A percentile compares a stretch with the other conserved stretches of the same genome.
These are phyloP conservation scores for Excoecaria agallocha DNA, from an alignment of 345 rosid species.

Conservation along the genomic window DNA sequence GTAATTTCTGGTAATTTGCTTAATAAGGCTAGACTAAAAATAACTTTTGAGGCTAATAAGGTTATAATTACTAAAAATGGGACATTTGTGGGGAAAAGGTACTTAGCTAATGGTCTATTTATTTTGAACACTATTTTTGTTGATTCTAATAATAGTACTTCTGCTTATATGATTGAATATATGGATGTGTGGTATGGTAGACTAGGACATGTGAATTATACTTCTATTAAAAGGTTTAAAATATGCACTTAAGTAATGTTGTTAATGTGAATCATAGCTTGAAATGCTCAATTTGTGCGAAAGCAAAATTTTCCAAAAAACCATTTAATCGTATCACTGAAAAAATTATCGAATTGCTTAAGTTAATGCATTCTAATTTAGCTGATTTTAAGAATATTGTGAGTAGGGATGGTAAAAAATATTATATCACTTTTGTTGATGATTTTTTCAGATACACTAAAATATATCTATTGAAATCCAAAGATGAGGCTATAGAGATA, in stretches of 20 bases:
- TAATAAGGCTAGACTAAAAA: not conserved
- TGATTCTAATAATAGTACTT: not conserved
- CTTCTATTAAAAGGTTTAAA: not conserved
- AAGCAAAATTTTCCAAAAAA: not conserved
- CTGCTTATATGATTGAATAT: not conserved
- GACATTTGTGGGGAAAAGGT: not conserved
- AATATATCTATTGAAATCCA: not conserved
- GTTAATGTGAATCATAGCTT: not conserved
- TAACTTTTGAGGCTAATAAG: not conserved
- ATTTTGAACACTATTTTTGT: not conserved
- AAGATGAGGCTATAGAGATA: not conserved
- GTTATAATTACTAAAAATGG: not conserved
- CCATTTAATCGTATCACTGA: not conserved
- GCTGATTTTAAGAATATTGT: too few relatives aligned
- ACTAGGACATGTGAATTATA: not conserved
- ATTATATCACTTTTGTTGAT: not conserved
- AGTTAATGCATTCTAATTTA: not conserved
- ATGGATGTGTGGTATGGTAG: not conserved
- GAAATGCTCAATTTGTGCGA: not conserved
- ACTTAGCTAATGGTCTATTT: not conserved
- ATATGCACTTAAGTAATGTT: not conserved
- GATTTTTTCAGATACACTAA: not conserved
- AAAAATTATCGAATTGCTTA: not conserved
- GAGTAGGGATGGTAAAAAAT: not conserved
- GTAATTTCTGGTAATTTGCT: not conserved